phyloP scores from a whole-genome alignment of 768 basidiomycete species.

The Hydnomerulius pinastri region DNA sequence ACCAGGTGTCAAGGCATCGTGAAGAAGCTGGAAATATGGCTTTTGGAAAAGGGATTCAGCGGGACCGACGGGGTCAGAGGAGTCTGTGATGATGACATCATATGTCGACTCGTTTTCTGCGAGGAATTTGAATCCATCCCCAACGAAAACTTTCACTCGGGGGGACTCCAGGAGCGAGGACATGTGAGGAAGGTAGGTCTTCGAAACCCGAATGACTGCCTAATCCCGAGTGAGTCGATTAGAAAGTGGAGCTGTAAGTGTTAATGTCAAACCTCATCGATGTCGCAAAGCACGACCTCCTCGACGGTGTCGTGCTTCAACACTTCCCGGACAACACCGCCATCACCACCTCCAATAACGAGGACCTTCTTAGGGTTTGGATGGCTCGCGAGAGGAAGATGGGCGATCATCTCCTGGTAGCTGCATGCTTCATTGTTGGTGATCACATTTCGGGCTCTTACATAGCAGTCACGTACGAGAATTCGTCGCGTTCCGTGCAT shows the following conservation, averaged over 20 bases:
- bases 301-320: conserved; percentile 92
- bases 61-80: conserved; percentile 96
- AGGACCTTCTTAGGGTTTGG: conserved; percentile 95
- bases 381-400: conserved; percentile 94
- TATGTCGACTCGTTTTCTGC: conserved; percentile 83
- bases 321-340: conserved; percentile 96
- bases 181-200: conserved; percentile 93
- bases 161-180: conserved; percentile 76
- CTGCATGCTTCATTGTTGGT: conserved; percentile 39
- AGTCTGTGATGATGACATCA: conserved; percentile 99
- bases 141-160: conserved; percentile 82
- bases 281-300: conserved; percentile 93
- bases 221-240: conserved; percentile 27
- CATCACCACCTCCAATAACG: conserved; percentile 98
- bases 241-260: neutral
- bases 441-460: neutral
- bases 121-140: conserved; percentile 97
- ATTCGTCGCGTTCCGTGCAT: conserved; percentile 97
- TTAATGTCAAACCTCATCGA: conserved; percentile 73
- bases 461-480: conserved; percentile 68
- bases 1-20: conserved; percentile 85
- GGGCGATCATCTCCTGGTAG: conserved; percentile 99
- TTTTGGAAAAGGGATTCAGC: conserved; percentile 94
- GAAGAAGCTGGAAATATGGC: conserved; percentile 93
- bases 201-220: conserved; percentile 95